Base-by-base conservation (phyloP, 768 basidiomycete species). In the Podaxis mareebaensis region DNA sequence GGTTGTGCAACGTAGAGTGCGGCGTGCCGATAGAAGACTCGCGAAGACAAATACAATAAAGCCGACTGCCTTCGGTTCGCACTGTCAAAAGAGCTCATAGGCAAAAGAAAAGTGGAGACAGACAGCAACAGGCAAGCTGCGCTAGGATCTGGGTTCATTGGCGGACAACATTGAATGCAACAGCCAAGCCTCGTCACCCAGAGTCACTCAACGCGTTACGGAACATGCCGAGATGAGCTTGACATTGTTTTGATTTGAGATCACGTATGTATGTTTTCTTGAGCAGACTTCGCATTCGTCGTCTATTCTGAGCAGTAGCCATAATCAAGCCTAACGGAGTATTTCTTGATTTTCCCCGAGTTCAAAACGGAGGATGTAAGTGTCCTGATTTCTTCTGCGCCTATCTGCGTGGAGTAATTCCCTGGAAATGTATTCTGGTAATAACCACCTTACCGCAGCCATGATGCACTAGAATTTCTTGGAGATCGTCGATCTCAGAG, bases 161-260 rank as follows among this genome's bases (percentile, higher is more conserved):
- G 60, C 17, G 20, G 6, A 12, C 38, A 39, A 20, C 22, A 42
- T 13, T 5, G 24, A 48, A 42, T 33, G 22, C 56, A 26, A 58
- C 42, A 48, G 10, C 15, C 42, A n/a, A 15, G 20, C 17, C 30
- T 28, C n/a, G 20, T 60, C 51, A 53, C 28, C 36, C 49, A 60
- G 51, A 61, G 52, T 44, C 52, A 52, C 20, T 33, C 30, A 8
- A 33, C 44, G n/a, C 44, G 4, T n/a, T 49, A 33, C 61, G 61
- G 61, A 26, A n/a, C 3, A 13, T 39, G 61, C 61, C 61, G 61
- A 61, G 52, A 53, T 61, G 52, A 53, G 60, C 13, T 57, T 40
- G 42, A 30, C 13, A 12, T 13, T 15, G 22, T 39, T 20, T 20
- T 56, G 22, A 56, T 22, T 22, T 46, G 26, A 58, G 40, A 22